Base-by-base conservation (phyloP, 2,329 filamentous ascomycete species). In the Fusarium concolor region DNA sequence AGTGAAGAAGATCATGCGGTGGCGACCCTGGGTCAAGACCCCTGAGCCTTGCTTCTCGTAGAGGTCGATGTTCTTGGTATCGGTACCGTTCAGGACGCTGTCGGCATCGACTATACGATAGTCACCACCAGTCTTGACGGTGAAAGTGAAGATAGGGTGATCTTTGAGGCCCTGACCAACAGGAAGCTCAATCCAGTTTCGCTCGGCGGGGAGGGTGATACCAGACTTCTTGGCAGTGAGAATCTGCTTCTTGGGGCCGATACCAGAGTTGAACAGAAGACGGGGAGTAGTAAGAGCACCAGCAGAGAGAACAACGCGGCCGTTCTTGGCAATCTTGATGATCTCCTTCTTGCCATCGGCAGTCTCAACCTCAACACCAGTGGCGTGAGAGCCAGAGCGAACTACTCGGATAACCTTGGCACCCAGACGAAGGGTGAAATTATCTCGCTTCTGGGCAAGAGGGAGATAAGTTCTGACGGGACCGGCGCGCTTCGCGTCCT, bases 391-490 rank as follows among this genome's bases (percentile, higher is more conserved):
- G 8, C 86, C 88, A 12, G 80, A 82, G 24, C 91, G 87, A 15
- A 91, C 79, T 18, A 92, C 84, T 41, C 90, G 85, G 64, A 85
- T 84, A 17, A 90, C 90, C 37, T 85, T 84, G 3, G 89, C 90
- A 69, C 88, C 86, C 26, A 85, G 85, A 79, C 86, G 87, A 42
- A 93, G 80, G 46, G 85, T 83, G 78, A 93, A 92, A 79, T 92
- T 91, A 10, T 81, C 77, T 56, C 87, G 83, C 49, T 80, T 79
- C 52, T 83, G 81, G 4, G 89, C 89, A 18, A 84, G 82, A 6
- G 89, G 87, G 3, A 93, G 85, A 73, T 93, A 92, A 0, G 90
- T 92, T 12, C 86, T 87, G 77, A 92, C 81, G n/a, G 90, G 90
- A 2, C 91, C 90, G 50, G 87, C 88, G 62, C 90, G 82, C 77